Evolutionary conservation across 768 basidiomycete species (phyloP).

Genomic region (Tulasnella sp.): DNA sequence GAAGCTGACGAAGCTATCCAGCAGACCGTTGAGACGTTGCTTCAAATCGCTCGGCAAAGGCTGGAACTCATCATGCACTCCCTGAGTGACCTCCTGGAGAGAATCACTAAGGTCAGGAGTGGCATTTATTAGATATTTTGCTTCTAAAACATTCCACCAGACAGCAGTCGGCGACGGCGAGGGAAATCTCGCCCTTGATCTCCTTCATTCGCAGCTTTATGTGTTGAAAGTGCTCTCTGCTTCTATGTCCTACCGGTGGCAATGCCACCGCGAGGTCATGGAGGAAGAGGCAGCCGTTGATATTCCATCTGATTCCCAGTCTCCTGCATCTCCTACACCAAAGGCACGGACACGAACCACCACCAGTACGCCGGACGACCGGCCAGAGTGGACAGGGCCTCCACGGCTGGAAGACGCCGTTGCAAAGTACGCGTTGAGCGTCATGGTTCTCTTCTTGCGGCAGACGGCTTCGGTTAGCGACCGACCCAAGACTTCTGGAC

Average conservation of each 20-base stretch:
- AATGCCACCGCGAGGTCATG: constrained; percentile 33
- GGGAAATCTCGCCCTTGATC: constrained; percentile 50
- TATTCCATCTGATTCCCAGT: constrained; percentile 24
- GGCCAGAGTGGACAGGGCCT: constrained; percentile 46
- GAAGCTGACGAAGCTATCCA: constrained; percentile 68
- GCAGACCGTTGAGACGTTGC: constrained; percentile 65
- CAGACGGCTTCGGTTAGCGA: constrained; percentile 51
- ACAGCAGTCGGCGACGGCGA: constrained; percentile 29
- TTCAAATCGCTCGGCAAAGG: constrained; percentile 68
- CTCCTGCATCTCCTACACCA: constrained; percentile 13
- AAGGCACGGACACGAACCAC: constrained; percentile 28
- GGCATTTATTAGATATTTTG: constrained; percentile 11
- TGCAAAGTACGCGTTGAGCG: constrained; percentile 69
- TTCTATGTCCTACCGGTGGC: constrained; percentile 71
- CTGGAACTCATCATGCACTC: constrained; percentile 72
- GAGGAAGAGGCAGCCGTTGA: constrained; percentile 26
- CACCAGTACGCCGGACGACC: constrained; percentile 20
- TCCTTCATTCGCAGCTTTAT: constrained; percentile 79
- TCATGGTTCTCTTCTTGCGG: constrained; percentile 73
- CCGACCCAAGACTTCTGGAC: constrained; percentile 49
- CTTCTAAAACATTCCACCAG: constrained; percentile 32
- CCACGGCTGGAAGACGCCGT: constrained; percentile 70
- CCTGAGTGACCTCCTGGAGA: constrained; percentile 66
- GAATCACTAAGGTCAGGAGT: constrained; percentile 54
- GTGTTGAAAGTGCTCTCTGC: constrained; percentile 71